Base-by-base conservation (phyloP, 1,139 yeast species). In the Yamadazyma dendronema region DNA sequence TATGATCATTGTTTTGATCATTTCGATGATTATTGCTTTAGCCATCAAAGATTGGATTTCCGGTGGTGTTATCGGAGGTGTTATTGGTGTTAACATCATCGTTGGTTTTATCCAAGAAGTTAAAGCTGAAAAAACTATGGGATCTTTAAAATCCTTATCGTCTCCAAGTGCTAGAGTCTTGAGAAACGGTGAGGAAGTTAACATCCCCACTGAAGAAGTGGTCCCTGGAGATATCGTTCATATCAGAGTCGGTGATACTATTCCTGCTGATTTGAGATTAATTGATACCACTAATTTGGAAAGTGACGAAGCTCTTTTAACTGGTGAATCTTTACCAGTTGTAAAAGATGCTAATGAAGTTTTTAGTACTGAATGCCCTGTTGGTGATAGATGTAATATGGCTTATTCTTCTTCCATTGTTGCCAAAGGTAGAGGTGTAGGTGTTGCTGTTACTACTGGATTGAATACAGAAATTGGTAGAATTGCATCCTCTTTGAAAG, bases 271-370 rank as follows among this genome's bases (percentile, higher is more conserved):
- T 56, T 56, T 83, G 41, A 68, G 94, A 44, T 65, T 84, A 34
- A 48, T 80, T 35, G 81, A 76, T 30, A 54, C 76, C 35, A 72
- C 77, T 65, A 84, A 84, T 57, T 78, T 84, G 47, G 94, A 84
- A 57, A 77, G 89, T 8, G 94, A 84, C 54, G 94, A 84, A 57
- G 90, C 94, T 7, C 65, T 84, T 36, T 70, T 84, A 40, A 84
- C 92, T 2, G 95, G 94, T 41, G 95, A 85, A 58, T 83, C 92
- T 1, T 63, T 84, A 37, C 92, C 95, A 0, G 79, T 84, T n/a
- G 61, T 71, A 22, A 85, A 85, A 56, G 68, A 72, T 40, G 73
- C 69, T 28, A 52, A 59, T 0, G 60, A 57, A 6, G 57, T 70
- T 12, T 79, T 30, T 10, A 22, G 75, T 50, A 55, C 59, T 2